Evolutionary conservation across 2,329 filamentous ascomycete species (phyloP).

Genomic region (Fusarium sp.): DNA sequence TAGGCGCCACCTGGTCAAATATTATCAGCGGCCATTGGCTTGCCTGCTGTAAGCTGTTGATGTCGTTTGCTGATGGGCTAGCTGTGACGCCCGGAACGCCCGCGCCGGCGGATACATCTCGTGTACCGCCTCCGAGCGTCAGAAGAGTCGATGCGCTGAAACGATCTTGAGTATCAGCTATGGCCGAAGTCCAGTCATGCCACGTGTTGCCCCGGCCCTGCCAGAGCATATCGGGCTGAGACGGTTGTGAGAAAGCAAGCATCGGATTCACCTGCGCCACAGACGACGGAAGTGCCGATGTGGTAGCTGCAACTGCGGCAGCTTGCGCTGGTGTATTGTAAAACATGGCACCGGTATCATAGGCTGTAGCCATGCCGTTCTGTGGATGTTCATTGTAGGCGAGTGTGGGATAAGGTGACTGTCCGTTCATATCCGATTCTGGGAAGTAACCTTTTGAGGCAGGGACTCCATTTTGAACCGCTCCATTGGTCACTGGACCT

Average conservation of each 20-base stretch:
- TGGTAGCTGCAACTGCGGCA: constrained; percentile 33
- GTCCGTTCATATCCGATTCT: constrained; percentile 44
- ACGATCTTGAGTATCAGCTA: constrained; percentile 63
- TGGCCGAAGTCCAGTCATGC: constrained; percentile 67
- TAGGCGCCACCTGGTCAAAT: constrained; percentile 48
- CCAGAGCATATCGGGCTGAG: constrained; percentile 52
- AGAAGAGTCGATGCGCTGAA: constrained; percentile 64
- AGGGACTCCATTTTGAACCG: constrained; percentile 35
- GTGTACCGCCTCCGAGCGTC: constrained; percentile 56
- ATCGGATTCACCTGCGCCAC: constrained; percentile 54
- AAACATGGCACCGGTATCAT: constrained; percentile 49
- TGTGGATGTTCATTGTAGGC: constrained; percentile 49
- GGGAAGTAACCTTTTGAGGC: constrained; percentile 51
- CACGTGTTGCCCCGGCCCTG: constrained; percentile 59
- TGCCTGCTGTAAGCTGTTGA: constrained; percentile 47
- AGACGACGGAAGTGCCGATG: constrained; percentile 40
- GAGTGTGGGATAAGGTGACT: constrained; percentile 49
- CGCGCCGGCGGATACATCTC: constrained; percentile 32
- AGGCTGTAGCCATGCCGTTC: constrained; percentile 42
- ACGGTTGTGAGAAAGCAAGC: constrained; percentile 56
- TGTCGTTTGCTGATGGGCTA: constrained; percentile 42
- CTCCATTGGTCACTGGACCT: constrained; percentile 24
- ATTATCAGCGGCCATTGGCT: constrained; percentile 52
- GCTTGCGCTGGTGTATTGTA: constrained; percentile 47
- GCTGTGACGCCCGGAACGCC: constrained; percentile 33